Evolutionary conservation across 768 basidiomycete genomes (phyloP).

Genomic region (Leucocoprinus birnbaumii): DNA sequence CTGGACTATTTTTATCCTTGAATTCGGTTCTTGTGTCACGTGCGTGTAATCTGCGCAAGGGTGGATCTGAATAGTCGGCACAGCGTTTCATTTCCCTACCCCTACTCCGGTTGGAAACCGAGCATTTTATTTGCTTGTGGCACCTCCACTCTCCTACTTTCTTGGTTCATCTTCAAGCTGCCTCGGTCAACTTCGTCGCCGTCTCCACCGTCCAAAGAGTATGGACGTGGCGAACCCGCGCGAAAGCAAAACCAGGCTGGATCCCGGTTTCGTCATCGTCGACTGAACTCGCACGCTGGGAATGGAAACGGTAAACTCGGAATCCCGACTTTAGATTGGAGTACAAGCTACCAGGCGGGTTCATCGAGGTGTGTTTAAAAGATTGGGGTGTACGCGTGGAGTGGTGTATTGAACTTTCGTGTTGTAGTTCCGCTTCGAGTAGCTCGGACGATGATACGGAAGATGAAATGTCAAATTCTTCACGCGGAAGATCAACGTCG

Average conservation of each 20-base stretch:
- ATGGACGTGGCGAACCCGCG: slow-evolving; percentile 46
- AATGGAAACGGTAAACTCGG: slow-evolving; percentile 11
- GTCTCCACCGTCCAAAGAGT: slow-evolving; percentile 62
- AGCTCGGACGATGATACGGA: slow-evolving; percentile 61
- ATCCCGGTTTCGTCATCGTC: slow-evolving; percentile 29
- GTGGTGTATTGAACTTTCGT: neutral
- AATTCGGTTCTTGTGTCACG: neutral
- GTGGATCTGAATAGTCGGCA: neutral
- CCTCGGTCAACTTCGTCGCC: slow-evolving; percentile 78
- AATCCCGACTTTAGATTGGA: slow-evolving; percentile 57
- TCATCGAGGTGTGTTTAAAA: slow-evolving; percentile 61
- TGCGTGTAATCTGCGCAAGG: slow-evolving; percentile 1
- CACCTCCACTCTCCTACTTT: neutral
- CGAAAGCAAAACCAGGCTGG: slow-evolving; percentile 34
- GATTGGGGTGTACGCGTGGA: neutral
- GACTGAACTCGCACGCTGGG: slow-evolving; percentile 26
- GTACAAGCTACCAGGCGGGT: slow-evolving; percentile 85
- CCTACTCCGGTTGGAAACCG: neutral
- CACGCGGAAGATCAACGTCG: slow-evolving; percentile 43
- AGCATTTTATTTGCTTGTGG: neutral
- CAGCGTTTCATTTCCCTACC: slow-evolving; percentile 6
- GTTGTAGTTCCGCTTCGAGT: slow-evolving; percentile 47
- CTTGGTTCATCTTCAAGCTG: slow-evolving; percentile 54
- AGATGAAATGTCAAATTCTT: slow-evolving; percentile 33
- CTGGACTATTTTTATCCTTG: slow-evolving; percentile 3